Evolutionary conservation across 139 green algal species (phyloP), one percentile per base, ranked within the genome.

Genomic region (Micractinium conductrix): DNA sequence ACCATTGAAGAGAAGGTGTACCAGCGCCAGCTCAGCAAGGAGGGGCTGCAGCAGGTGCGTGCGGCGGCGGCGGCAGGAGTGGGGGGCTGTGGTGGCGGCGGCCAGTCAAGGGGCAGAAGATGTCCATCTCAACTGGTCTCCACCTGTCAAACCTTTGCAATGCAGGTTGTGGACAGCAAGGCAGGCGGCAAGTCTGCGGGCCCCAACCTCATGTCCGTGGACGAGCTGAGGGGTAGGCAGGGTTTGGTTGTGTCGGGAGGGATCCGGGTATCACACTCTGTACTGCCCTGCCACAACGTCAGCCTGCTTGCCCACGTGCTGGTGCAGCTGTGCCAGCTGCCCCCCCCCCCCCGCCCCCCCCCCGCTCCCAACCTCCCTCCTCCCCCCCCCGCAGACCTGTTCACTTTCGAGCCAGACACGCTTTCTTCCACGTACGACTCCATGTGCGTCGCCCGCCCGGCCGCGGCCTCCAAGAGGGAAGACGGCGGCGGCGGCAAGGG

Each of bases 1-100:
- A 97, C 93, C 33, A 98, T 99, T 76, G 97, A 99, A 84, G 97
- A 99, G 88, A 99, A 99, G 94, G 93, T 99, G 55, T 99, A 95
- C 88, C 97, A 99, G 93, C 91, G 97, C 30, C 97, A 99, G 95
- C 91, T 99, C 24, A 91, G 88, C 50, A 97, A 97, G 84, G 91
- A 96, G 87, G 90, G 91, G 6, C 89, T 96, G 87, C 92, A 96
- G 88, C 89, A 91, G 78, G 89, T 94, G 50, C 83, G 93, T 7
- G 65, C n/a, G n/a, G n/a, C n/a, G n/a, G n/a, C n/a, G 53, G 10
- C 8, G 53, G 53, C 53, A 79, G 38, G 26, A 80, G 40, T 38
- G 88, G 68, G 73, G 62, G 17, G 35, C n/a, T n/a, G n/a, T n/a
- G n/a, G n/a, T n/a, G n/a, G n/a, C n/a, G n/a, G n/a, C n/a, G n/a